Conservation (phyloP, 352 stramenopile genomes). For the Pythium pyrilobum region DNA sequence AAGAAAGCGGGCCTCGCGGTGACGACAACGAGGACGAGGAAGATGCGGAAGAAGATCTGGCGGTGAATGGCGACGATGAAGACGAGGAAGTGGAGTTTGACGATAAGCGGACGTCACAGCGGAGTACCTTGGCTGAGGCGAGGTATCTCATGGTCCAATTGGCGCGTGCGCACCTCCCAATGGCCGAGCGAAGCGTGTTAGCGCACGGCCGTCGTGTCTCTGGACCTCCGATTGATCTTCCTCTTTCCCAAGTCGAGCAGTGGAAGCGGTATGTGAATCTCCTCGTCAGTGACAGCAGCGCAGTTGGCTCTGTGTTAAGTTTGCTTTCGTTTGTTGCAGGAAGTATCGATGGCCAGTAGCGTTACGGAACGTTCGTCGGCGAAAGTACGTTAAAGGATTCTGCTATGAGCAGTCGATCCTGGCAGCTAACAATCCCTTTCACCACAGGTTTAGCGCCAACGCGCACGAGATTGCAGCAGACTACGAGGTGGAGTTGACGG, state of each 20-base stretch:
- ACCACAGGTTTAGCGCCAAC: slow-evolving; percentile 14
- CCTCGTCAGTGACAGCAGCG: no score
- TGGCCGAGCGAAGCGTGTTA: slow-evolving; percentile 1
- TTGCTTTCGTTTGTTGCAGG: slow-evolving; percentile 17
- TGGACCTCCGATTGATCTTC: slow-evolving; percentile 17
- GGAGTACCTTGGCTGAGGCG: slow-evolving; percentile 1
- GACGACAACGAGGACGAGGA: no score
- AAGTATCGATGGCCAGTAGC: slow-evolving; percentile 78
- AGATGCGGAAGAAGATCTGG: no score
- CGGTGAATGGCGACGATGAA: not conserved
- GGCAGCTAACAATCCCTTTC: not conserved
- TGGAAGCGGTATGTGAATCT: slow-evolving; percentile 19
- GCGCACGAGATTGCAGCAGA: slow-evolving; percentile 6
- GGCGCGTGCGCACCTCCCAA: slow-evolving; percentile 2
- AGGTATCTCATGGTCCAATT: not conserved
- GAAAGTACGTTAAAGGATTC: slow-evolving; percentile 38
- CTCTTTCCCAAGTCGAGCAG: slow-evolving; percentile 16
- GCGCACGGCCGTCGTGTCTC: not conserved
- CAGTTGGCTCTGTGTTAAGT: not conserved
- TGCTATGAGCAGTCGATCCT: not conserved
- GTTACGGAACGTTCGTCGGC: slow-evolving; percentile 51
- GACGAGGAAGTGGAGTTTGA: not conserved
- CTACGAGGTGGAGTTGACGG: slow-evolving; percentile 10
- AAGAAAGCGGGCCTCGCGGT: no score
- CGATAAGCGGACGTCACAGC: not conserved